Evolutionary conservation across 2,329 filamentous ascomycete genomes (phyloP).

Genomic region (Camillea tinctor): DNA sequence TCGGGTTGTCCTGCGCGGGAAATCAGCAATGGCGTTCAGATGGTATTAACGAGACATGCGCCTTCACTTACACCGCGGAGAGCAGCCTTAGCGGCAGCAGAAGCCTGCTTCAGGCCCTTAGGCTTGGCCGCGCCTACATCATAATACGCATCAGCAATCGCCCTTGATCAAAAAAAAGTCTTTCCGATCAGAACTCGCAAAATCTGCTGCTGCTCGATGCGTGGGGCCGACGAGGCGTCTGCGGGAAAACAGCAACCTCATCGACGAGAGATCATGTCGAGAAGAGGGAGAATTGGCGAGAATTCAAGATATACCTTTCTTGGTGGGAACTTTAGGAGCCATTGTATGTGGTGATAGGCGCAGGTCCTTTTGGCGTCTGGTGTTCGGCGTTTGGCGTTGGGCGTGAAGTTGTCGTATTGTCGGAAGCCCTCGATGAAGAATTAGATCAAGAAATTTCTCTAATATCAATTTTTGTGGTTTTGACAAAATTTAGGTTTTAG

Average conservation of each 20-base stretch:
- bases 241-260: constrained; percentile 15
- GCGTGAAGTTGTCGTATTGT: constrained; percentile 19
- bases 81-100: constrained; percentile 90
- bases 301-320: constrained; percentile 46
- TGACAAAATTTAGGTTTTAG: constrained; percentile 16
- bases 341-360: constrained; percentile 34
- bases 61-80: constrained; percentile 81
- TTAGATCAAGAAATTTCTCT: constrained; percentile 10
- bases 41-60: not conserved
- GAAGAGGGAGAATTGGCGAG: constrained; percentile 1
- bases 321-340: constrained; percentile 42
- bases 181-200: constrained; percentile 67
- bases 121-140: constrained; percentile 53
- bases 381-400: constrained; percentile 14
- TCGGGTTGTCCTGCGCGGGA: constrained; percentile 47
- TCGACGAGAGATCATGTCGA: constrained; percentile 8
- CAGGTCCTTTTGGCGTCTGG: too few species aligned
- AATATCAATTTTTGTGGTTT: constrained; percentile 13
- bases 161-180: constrained; percentile 49
- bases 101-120: constrained; percentile 80
- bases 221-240: constrained; percentile 32
- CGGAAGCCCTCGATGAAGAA: constrained; percentile 8
- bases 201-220: constrained; percentile 72
- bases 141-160: constrained; percentile 67
- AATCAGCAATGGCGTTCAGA: constrained; percentile 18